A percentile compares a stretch with the other conserved stretches of the same genome.
Evolutionary conservation across 2,329 filamentous ascomycete genomes (phyloP).

Genomic region (Aspergillus fructus): DNA sequence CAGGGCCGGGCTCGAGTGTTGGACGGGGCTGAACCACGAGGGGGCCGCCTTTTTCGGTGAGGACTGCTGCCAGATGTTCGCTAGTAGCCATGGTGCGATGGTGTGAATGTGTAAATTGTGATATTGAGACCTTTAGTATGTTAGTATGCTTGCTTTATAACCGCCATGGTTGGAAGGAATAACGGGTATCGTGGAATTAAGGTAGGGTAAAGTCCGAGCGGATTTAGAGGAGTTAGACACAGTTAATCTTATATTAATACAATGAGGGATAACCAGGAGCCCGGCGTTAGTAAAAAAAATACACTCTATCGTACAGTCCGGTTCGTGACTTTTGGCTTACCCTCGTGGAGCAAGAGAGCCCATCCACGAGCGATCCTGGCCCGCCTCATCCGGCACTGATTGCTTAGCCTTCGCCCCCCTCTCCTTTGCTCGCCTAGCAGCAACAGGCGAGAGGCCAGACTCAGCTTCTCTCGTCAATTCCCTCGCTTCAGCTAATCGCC

Average conservation of each 20-base stretch:
- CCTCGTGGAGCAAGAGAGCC: constrained; percentile 29
- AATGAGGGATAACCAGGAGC: too few relatives aligned
- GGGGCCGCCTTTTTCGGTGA: constrained; percentile 13
- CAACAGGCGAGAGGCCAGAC: constrained; percentile 9
- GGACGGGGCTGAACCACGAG: constrained; percentile 13
- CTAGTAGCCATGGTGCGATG: neutral
- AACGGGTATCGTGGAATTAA: neutral
- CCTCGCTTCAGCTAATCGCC: constrained; percentile 44
- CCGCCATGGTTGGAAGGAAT: neutral
- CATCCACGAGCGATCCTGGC: constrained; percentile 34
- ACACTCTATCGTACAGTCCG: neutral
- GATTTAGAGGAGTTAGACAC: neutral
- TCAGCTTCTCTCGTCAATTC: constrained; percentile 26
- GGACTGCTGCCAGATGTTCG: constrained; percentile 16
- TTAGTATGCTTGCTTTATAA: too few relatives aligned
- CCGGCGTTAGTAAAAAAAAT: too few relatives aligned
- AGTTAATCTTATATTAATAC: neutral
- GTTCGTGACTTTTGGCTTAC: neutral
- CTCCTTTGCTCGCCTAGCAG: constrained; percentile 15
- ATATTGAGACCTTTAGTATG: neutral
- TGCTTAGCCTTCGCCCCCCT: neutral
- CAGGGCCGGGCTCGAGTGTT: constrained; percentile 33
- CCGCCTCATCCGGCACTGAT: neutral
- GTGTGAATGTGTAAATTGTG: neutral
- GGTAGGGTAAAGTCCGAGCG: neutral